Conservation (phyloP, 345 rosid genomes). For the Balakata baccata region DNA sequence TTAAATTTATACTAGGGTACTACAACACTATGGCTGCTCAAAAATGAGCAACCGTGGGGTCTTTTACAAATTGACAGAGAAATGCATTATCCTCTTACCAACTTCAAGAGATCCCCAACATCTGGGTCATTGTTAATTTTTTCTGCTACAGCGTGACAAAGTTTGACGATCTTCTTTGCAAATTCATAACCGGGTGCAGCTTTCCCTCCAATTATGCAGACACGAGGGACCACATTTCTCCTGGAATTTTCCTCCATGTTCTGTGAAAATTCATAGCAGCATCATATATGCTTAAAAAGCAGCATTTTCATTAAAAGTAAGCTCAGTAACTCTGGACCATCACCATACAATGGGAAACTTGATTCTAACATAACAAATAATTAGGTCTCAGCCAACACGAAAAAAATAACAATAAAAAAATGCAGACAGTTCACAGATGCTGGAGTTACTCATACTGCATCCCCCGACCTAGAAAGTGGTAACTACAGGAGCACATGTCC, state of each 20-base stretch:
- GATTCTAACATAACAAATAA: neutral
- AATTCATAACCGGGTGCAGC: conserved; percentile 54
- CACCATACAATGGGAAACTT: neutral
- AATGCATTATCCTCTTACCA: conserved; percentile 27
- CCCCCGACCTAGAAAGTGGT: neutral
- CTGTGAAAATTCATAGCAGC: conserved; percentile 18
- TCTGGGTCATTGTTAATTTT: conserved; percentile 43
- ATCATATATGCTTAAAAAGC: neutral
- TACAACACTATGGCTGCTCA: neutral
- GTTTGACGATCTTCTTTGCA: conserved; percentile 47
- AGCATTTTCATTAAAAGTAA: neutral
- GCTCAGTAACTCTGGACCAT: neutral
- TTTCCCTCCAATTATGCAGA: conserved; percentile 51
- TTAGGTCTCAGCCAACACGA: neutral
- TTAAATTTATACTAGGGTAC: neutral
- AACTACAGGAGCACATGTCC: neutral
- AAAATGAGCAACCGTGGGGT: neutral
- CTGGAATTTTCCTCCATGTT: conserved; percentile 40
- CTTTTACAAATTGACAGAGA: neutral
- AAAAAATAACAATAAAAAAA: neutral
- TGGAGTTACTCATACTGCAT: neutral
- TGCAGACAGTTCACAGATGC: neutral
- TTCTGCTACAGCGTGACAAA: conserved; percentile 46
- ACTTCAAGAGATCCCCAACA: conserved; percentile 44
- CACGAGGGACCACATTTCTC: conserved; percentile 47